phyloP scores from a whole-genome alignment of 352 stramenopile species.

The Peronospora farinosa region DNA sequence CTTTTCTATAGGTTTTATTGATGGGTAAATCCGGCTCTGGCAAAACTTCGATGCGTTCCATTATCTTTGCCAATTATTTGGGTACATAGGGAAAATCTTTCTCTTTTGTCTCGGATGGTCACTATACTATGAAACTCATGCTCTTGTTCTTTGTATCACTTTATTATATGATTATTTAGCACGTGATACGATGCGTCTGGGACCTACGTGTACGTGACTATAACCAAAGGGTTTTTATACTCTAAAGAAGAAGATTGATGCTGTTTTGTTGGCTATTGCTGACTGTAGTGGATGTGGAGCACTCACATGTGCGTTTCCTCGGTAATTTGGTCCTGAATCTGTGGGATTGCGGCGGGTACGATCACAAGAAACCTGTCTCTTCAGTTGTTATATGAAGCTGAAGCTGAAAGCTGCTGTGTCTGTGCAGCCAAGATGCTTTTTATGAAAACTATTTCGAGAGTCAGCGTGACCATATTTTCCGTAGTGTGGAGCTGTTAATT shows the following conservation, averaged over 20 bases:
- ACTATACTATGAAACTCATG: too few species aligned
- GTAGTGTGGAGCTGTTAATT: slow-evolving; percentile 95
- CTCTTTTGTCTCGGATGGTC: background rate
- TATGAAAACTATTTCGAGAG: slow-evolving; percentile 99
- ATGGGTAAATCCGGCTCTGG: slow-evolving; percentile 94
- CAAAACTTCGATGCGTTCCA: slow-evolving; percentile 99
- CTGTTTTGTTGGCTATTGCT: slow-evolving; percentile 2
- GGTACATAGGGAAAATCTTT: slow-evolving; percentile 33
- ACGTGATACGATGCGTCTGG: slow-evolving; percentile 95
- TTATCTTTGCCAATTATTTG: slow-evolving; percentile 99
- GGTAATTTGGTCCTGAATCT: slow-evolving; percentile 98
- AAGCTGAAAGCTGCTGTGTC: background rate
- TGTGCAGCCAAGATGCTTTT: slow-evolving; percentile 94
- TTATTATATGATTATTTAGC: too few species aligned
- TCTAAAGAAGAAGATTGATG: slow-evolving; percentile 2
- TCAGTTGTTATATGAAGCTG: background rate
- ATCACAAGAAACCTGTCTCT: slow-evolving; percentile 2
- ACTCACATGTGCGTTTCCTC: slow-evolving; percentile 93
- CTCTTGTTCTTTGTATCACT: too few species aligned
- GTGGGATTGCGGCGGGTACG: slow-evolving; percentile 96
- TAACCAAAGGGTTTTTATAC: background rate
- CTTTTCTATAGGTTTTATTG: slow-evolving; percentile 79
- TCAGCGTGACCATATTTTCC: slow-evolving; percentile 99
- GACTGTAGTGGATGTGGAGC: slow-evolving; percentile 84
- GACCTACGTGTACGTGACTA: slow-evolving; percentile 77